A percentile compares a stretch with the other conserved stretches of the same genome.
Evolutionary conservation across 176 grass and related monocot species (phyloP).

Genomic region (Bromus sterilis): DNA sequence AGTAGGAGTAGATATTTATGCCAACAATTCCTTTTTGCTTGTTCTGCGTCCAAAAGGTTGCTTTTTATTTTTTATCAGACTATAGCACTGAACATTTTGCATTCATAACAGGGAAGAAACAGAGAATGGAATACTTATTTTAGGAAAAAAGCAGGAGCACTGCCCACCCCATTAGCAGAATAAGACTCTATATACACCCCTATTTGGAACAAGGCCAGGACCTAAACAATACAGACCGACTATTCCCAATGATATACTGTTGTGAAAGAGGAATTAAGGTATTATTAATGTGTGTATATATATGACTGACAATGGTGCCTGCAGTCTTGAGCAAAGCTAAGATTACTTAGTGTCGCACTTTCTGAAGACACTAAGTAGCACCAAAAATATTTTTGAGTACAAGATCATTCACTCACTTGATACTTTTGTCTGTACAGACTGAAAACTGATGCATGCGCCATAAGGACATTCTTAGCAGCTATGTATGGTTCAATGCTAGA

Average conservation of each 20-base stretch:
- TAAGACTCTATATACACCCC: background rate
- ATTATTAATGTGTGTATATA: background rate
- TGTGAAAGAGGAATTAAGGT: background rate
- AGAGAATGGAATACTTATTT: too few relatives aligned
- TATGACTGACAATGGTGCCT: too few relatives aligned
- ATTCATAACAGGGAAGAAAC: background rate
- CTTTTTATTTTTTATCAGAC: background rate
- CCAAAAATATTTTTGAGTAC: too few relatives aligned
- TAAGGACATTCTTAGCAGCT: constrained; percentile 27
- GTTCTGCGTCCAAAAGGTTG: background rate
- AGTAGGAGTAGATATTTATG: constrained; percentile 38
- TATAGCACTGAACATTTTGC: constrained; percentile 34
- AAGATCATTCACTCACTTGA: constrained; percentile 11
- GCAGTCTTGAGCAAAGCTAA: too few relatives aligned
- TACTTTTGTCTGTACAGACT: constrained; percentile 49
- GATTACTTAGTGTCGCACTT: too few relatives aligned
- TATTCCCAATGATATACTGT: background rate
- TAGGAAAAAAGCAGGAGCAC: too few relatives aligned
- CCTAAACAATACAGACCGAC: background rate
- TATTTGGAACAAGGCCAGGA: background rate
- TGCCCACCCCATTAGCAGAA: too few relatives aligned
- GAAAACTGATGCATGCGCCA: constrained; percentile 45
- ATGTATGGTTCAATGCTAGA: constrained; percentile 59
- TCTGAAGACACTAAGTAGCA: too few relatives aligned
- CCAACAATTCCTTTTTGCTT: constrained; percentile 40